phyloP scores from a whole-genome alignment of 1,139 yeast genomes.

The Suhomyces choctaworum region DNA sequence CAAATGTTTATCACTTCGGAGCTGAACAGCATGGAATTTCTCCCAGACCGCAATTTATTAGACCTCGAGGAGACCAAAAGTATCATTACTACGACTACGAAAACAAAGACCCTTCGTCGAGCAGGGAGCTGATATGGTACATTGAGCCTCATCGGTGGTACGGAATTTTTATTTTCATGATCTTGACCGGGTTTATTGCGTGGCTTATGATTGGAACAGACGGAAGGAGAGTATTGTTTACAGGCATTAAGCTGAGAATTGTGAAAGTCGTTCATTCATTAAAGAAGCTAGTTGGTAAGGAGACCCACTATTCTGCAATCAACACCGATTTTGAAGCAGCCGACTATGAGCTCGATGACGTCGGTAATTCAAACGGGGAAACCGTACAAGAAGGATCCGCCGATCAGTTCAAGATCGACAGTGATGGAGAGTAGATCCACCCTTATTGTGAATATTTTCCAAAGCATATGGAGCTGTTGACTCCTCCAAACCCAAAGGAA shows the following conservation, averaged over 20 bases:
- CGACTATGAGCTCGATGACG: slow-evolving; percentile 12
- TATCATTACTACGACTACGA: slow-evolving; percentile 34
- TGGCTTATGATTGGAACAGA: slow-evolving; percentile 51
- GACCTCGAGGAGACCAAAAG: slow-evolving; percentile 24
- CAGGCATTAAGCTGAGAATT: background rate
- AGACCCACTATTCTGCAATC: slow-evolving; percentile 1
- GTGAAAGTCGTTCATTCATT: background rate
- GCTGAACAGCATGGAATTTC: slow-evolving; percentile 50
- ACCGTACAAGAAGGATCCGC: no score
- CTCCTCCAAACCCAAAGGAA: slow-evolving; percentile 98
- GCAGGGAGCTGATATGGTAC: slow-evolving; percentile 39
- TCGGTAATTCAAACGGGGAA: slow-evolving; percentile 2
- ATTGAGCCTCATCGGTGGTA: slow-evolving; percentile 54
- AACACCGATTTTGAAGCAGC: slow-evolving; percentile 3
- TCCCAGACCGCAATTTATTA: slow-evolving; percentile 45
- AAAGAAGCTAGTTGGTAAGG: background rate
- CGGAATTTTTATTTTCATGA: slow-evolving; percentile 52
- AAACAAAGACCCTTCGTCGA: slow-evolving; percentile 26
- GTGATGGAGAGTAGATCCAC: slow-evolving; percentile 17
- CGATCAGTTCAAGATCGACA: slow-evolving; percentile 20
- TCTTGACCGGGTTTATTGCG: slow-evolving; percentile 41
- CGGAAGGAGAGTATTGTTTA: slow-evolving; percentile 22
- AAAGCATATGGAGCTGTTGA: slow-evolving; percentile 72
- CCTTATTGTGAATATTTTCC: slow-evolving; percentile 25
- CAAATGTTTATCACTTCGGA: slow-evolving; percentile 49